Conservation (phyloP, 2,329 filamentous ascomycete species). For the Talaromyces funiculosus region DNA sequence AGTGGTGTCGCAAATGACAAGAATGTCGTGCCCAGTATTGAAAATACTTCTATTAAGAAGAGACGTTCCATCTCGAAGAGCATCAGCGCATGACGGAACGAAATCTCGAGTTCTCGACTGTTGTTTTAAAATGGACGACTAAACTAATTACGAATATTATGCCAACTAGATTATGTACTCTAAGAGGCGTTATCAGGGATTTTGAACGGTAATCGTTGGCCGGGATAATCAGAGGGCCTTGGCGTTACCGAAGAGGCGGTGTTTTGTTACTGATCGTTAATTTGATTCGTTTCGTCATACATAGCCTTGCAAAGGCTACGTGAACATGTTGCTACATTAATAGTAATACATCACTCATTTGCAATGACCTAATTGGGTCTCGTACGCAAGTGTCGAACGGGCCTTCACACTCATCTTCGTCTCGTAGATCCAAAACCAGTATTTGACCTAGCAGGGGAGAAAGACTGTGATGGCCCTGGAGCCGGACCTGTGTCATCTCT, state of each 20-base stretch:
- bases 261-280: neutral
- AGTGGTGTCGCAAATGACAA: conserved; percentile 26
- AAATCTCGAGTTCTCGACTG: neutral
- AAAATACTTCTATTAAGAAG: conserved; percentile 23
- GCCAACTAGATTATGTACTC: conserved; percentile 1
- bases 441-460: conserved; percentile 30
- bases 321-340: neutral
- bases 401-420: conserved; percentile 26
- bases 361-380: neutral
- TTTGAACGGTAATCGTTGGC: neutral
- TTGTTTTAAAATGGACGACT: neutral
- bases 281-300: neutral
- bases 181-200: conserved; percentile 3
- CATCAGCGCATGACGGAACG: conserved; percentile 16
- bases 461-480: conserved; percentile 28
- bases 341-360: neutral
- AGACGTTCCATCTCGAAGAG: conserved; percentile 19
- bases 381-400: neutral
- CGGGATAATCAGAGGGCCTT: neutral
- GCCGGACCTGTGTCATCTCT: conserved; percentile 31
- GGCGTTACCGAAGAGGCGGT: neutral
- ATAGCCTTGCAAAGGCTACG: neutral
- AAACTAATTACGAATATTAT: neutral
- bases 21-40: conserved; percentile 26
- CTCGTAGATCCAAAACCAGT: conserved; percentile 45